Evolutionary conservation across 495 filamentous ascomycete genomes (phyloP).

Genomic region (Wilcoxina mikolae): DNA sequence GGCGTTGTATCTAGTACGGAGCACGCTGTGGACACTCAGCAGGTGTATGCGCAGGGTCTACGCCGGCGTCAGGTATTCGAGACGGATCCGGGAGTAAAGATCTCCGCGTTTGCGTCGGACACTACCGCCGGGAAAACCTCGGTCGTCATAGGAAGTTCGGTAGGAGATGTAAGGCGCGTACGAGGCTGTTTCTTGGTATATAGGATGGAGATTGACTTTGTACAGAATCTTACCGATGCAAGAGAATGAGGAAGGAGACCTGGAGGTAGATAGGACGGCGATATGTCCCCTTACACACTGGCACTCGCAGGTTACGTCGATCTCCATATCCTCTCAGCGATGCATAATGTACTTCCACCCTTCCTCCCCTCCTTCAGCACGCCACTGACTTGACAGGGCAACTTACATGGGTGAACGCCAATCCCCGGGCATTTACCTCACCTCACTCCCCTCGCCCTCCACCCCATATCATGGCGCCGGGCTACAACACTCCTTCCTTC

Average conservation of each 20-base stretch:
- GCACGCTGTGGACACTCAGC: no score
- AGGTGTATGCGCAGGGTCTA: constrained; percentile 13
- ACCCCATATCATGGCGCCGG: background rate
- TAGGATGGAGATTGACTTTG: background rate
- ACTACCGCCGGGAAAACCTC: no score
- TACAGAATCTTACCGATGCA: constrained; percentile 4
- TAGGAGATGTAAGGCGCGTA: constrained; percentile 12
- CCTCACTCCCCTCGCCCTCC: background rate
- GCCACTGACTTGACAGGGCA: constrained; percentile 9
- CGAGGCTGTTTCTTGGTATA: background rate
- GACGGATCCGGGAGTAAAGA: constrained; percentile 9
- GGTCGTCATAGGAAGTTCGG: constrained; percentile 8
- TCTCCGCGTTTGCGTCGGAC: constrained; percentile 14
- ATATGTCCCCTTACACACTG: constrained; percentile 11
- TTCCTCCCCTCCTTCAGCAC: constrained; percentile 2
- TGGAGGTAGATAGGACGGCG: constrained; percentile 4
- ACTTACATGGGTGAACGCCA: constrained; percentile 17
- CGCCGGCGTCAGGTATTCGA: constrained; percentile 10
- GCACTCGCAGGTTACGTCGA: constrained; percentile 18
- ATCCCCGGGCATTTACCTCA: constrained; percentile 8
- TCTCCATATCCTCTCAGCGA: constrained; percentile 21
- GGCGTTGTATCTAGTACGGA: constrained; percentile 7
- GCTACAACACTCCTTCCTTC: constrained; percentile 11
- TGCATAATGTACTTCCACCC: constrained; percentile 35
- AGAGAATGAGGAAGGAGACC: constrained; percentile 2